Evolutionary conservation across 2,329 filamentous ascomycete species (phyloP).

Genomic region (Metarhizium robertsii): DNA sequence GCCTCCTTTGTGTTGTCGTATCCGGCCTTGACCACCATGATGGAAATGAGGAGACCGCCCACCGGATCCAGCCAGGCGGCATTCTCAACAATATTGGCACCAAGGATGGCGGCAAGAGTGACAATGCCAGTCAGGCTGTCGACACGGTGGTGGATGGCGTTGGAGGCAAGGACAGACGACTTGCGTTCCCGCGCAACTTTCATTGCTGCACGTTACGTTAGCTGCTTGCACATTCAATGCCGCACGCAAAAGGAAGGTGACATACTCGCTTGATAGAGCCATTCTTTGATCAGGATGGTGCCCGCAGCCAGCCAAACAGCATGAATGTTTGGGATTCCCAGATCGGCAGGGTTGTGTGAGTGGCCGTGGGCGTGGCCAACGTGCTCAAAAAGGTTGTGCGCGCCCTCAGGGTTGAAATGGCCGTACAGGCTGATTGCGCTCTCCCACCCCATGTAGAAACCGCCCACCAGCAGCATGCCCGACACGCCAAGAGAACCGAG

Average conservation of each 20-base stretch:
- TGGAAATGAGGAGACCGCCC: slow-evolving; percentile 82
- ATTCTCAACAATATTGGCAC: slow-evolving; percentile 76
- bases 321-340: slow-evolving; percentile 70
- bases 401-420: slow-evolving; percentile 63
- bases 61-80: slow-evolving; percentile 92
- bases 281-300: slow-evolving; percentile 89
- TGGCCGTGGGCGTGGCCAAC: slow-evolving; percentile 56
- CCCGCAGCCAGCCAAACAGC: slow-evolving; percentile 90
- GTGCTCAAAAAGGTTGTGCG: slow-evolving; percentile 55
- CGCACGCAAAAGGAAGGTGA: slow-evolving; percentile 14
- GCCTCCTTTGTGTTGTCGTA: slow-evolving; percentile 76
- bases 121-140: slow-evolving; percentile 94
- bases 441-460: slow-evolving; percentile 84
- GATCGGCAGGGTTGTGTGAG: slow-evolving; percentile 36
- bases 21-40: slow-evolving; percentile 88
- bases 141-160: slow-evolving; percentile 91
- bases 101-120: slow-evolving; percentile 78
- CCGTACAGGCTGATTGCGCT: slow-evolving; percentile 58
- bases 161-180: slow-evolving; percentile 90
- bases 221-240: slow-evolving; percentile 4
- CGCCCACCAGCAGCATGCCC: slow-evolving; percentile 78
- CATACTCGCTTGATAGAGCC: slow-evolving; percentile 93
- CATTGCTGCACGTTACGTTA: slow-evolving; percentile 53
- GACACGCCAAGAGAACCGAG: slow-evolving; percentile 89
- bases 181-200: slow-evolving; percentile 91